Base-by-base conservation (phyloP, 805 yeast genomes). In the Kazachstania viticola region DNA sequence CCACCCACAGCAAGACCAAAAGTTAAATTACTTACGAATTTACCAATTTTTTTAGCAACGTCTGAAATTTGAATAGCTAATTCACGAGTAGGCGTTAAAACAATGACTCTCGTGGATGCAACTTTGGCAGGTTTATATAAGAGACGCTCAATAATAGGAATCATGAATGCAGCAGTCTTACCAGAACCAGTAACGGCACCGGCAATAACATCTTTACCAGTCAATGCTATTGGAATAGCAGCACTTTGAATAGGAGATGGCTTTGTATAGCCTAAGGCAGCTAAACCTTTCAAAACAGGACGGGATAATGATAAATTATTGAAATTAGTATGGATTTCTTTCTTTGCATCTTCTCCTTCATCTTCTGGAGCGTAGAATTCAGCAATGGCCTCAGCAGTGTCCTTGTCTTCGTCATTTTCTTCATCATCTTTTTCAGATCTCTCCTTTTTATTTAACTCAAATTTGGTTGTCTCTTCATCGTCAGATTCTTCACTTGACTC, bases 101-200 rank as follows among this genome's bases (percentile, higher is more conserved):
- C 82, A 26, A 91, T 70, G 14, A 91, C 98, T 54, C 96, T 71
- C 2, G 97, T 87, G 1, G 93, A 71, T 1, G 95, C 79, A 4
- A 81, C 61, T 48, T 81, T 81, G 33, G 82, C 68, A 9, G 97
- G 95, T 46, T 91, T 82, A 60, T 78, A 88, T 19, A 91, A 61
- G 22, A 91, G 65, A 60, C 99, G 75, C 61, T 91, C 98, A 38
- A 91, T 73, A 28, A 87, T 83, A 11, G 98, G 98, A 34, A 91
- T 80, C 79, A 91, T 77, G 54, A 84, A 91, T 1, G 99, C 99
- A 3, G 96, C 98, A 16, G 99, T 91, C 57, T 91, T 91, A 71
- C 99, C 99, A 14, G 97, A 88, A 64, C 99, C 99, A 4, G 99
- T 91, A 16, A 83, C 95, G 22, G 99, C 99, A 65, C 97, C 97